These are phyloP conservation scores for Chrysosphaeria jannelii DNA, from an alignment of 2,329 filamentous ascomycete species.

Conservation along the genomic window DNA sequence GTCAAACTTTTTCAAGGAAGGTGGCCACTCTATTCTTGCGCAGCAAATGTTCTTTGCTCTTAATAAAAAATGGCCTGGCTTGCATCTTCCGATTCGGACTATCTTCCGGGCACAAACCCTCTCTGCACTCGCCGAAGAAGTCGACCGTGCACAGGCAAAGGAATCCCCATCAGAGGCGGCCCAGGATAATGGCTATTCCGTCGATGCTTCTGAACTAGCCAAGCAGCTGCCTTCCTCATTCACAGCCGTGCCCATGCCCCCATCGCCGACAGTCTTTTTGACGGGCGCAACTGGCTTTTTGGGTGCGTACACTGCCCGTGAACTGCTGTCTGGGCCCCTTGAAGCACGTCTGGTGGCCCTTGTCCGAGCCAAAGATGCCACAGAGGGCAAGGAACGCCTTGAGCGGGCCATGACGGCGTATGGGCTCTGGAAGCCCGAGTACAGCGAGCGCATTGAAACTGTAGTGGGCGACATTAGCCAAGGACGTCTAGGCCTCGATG, in stretches of 20 bases:
- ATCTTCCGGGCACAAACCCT: conserved; percentile 34
- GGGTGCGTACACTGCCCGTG: conserved; percentile 48
- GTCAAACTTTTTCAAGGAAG: conserved; percentile 46
- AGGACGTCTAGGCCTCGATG: conserved; percentile 40
- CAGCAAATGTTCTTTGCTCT: conserved; percentile 54
- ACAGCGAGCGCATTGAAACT: conserved; percentile 21
- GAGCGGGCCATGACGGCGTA: conserved; percentile 28
- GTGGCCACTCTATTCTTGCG: conserved; percentile 54
- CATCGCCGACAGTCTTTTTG: conserved; percentile 34
- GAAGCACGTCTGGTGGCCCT: conserved; percentile 38
- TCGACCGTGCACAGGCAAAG: conserved; percentile 8
- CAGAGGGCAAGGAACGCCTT: conserved; percentile 16
- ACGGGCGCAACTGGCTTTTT: conserved; percentile 82
- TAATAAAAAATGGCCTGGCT: conserved; percentile 9
- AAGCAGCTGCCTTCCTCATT: conserved; percentile 5
- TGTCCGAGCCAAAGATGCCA: conserved; percentile 35
- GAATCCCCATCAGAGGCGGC: too few relatives aligned
- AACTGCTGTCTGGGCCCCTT: conserved; percentile 32
- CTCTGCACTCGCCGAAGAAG: conserved; percentile 16
- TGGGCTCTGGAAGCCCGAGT: conserved; percentile 33
- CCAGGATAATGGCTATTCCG: conserved; percentile 4
- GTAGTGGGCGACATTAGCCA: conserved; percentile 48
- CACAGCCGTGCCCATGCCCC: conserved; percentile 6
- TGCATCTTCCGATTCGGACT: conserved; percentile 33
- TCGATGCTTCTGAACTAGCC: conserved; percentile 2